Percentiles rank a stretch among this genome's conserved stretches.
phyloP scores from a whole-genome alignment of 495 filamentous ascomycete species.

The Penicillium macrosclerotiorum region DNA sequence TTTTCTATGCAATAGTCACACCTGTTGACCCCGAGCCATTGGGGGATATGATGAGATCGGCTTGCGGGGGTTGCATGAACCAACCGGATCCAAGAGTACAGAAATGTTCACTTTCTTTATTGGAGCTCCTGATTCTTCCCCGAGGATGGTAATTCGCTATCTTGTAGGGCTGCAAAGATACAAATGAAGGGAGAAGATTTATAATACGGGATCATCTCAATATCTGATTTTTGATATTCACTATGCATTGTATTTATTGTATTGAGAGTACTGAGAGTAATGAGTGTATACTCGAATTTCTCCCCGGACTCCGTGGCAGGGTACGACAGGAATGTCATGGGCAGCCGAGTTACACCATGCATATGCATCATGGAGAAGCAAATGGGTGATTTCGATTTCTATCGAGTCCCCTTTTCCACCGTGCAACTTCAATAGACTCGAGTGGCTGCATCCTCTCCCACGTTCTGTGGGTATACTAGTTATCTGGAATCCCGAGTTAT shows the following conservation, averaged over 20 bases:
- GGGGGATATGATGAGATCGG: neutral
- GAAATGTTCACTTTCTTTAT: constrained; percentile 6
- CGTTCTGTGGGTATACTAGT: neutral
- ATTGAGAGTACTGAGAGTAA: too few species aligned
- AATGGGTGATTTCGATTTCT: too few species aligned
- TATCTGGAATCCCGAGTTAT: constrained; percentile 7
- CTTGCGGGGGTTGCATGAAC: constrained; percentile 1
- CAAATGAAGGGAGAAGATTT: constrained; percentile 7
- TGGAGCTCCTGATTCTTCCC: neutral
- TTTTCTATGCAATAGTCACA: constrained; percentile 12
- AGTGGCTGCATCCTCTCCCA: neutral
- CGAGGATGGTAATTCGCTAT: constrained; percentile 2
- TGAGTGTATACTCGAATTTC: too few species aligned
- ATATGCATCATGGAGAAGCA: too few species aligned
- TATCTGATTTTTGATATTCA: too few species aligned
- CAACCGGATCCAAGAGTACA: neutral
- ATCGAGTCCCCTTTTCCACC: too few species aligned
- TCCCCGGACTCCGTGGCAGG: too few species aligned
- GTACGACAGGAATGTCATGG: too few species aligned
- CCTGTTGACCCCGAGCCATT: too few species aligned
- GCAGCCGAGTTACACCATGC: too few species aligned
- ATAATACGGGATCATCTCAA: too few species aligned
- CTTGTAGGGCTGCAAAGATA: neutral
- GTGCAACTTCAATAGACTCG: neutral
- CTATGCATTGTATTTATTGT: too few species aligned